Base-by-base conservation (phyloP, 331 rosid species). In the Quercus tomentella region DNA sequence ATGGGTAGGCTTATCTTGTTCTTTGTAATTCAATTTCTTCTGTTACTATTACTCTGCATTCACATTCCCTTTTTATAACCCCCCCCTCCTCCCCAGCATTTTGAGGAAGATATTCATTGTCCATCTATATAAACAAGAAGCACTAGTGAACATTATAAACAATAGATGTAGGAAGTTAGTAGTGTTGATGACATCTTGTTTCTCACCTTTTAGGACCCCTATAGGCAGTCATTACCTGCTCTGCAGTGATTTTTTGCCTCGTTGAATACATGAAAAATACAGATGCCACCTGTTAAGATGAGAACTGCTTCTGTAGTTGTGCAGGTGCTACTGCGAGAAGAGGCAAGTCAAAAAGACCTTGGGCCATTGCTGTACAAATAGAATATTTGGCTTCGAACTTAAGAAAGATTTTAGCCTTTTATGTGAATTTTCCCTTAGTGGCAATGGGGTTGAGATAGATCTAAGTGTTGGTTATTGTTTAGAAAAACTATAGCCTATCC, bases 1-100 rank as follows among this genome's bases (percentile, higher is more conserved):
- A 86, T 90, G 73, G 98, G 98, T 91, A 86, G 56, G 75, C 28
- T 65, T 23, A 17, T 49, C 22, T 76, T 51, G 67, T 37, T 56
- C 22, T 23, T 63, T 11, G 4, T 21, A 30, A 30, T 78, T 26
- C 58, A 2, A 2, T 28, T 26, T 31, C 21, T 56, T 70, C 37
- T 52, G 17, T 49, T 26, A 3, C 6, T 70, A 26, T 69, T 68
- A 22, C 22, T 17, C 57, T 35, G 49, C 43, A 28, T 43, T 58
- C 54, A 18, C 23, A 41, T 41, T 8, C 49, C 49, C 49, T 41
- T 41, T 41, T 41, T 9, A 41, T 9, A 41, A 6, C 14, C 2
- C 23, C 10, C 33, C 9, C 23, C 43, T 3, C 5, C 25, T 5
- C 33, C 10, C 22, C 12, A 5, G 8, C 20, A 21, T 7, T 51